Percentiles rank a stretch among this genome's conserved stretches.
phyloP scores from a whole-genome alignment of 1,284 basidiomycete genomes.

The Rhodotorula sp. region DNA sequence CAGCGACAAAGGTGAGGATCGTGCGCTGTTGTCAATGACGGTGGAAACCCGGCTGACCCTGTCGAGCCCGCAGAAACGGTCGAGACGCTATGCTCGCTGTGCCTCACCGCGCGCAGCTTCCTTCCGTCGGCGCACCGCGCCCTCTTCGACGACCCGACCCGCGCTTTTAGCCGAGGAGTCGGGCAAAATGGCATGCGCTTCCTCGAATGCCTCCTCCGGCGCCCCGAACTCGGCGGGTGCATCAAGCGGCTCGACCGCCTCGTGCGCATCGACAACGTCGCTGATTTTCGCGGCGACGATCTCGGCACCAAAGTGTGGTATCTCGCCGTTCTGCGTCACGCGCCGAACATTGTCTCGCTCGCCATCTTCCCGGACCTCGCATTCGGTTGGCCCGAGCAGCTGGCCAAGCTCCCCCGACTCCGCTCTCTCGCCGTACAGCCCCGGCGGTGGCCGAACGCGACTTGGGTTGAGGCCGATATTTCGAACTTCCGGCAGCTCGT shows the following conservation, averaged over 20 bases:
- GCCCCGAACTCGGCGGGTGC: not conserved
- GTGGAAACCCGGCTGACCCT: no score
- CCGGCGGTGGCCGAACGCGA: not conserved
- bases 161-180: not conserved
- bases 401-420: not conserved
- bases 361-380: not conserved
- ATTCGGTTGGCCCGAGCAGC: not conserved
- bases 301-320: not conserved
- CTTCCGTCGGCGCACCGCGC: not conserved
- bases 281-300: not conserved
- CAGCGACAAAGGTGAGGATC: no score
- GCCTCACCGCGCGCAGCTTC: not conserved
- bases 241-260: not conserved
- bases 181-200: no score
- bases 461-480: no score
- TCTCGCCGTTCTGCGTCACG: no score
- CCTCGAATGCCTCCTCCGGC: not conserved
- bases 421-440: not conserved
- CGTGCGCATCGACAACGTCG: not conserved
- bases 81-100: not conserved
- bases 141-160: not conserved
- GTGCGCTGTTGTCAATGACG: fast-evolving
- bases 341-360: not conserved
- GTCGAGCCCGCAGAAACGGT: not conserved
- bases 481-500: not conserved